phyloP scores from a whole-genome alignment of 331 rosid genomes.

The Malus hybrid region DNA sequence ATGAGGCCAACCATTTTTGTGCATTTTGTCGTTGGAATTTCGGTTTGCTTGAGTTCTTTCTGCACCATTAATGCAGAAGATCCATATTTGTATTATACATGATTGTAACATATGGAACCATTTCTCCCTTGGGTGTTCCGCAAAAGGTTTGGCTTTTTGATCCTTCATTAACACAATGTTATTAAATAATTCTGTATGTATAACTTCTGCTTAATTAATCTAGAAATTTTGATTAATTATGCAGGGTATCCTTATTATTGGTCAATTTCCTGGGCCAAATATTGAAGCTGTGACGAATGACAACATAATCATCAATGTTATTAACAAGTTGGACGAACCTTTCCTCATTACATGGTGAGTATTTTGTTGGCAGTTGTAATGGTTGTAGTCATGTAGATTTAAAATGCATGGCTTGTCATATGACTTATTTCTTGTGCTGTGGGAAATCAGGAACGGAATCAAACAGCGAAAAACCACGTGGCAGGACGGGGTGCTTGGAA shows the following conservation, averaged over 20 bases:
- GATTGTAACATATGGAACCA: conserved; percentile 54
- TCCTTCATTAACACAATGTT: not conserved
- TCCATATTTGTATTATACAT: conserved; percentile 41
- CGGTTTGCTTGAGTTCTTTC: conserved; percentile 35
- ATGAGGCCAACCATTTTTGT: conserved; percentile 42
- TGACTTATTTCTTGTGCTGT: not conserved
- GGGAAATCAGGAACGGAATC: conserved; percentile 63
- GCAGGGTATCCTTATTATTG: conserved; percentile 81
- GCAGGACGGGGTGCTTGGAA: conserved; percentile 89
- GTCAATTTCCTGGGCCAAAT: conserved; percentile 82
- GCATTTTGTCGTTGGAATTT: conserved; percentile 25
- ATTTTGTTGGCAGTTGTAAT: not conserved
- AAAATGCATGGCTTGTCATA: not conserved
- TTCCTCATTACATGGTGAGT: conserved; percentile 84
- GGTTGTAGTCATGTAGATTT: not conserved
- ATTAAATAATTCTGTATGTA: not conserved
- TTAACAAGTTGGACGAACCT: conserved; percentile 66
- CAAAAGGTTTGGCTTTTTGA: conserved; percentile 39
- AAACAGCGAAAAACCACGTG: conserved; percentile 65
- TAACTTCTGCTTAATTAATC: not conserved
- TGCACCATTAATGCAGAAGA: conserved; percentile 63
- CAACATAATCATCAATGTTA: conserved; percentile 53
- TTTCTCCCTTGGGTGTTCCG: conserved; percentile 61
- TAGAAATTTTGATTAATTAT: not conserved
- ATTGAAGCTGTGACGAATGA: conserved; percentile 72